Conservation (phyloP, 768 basidiomycete genomes). For the Porpolomopsis calyptriformis region DNA sequence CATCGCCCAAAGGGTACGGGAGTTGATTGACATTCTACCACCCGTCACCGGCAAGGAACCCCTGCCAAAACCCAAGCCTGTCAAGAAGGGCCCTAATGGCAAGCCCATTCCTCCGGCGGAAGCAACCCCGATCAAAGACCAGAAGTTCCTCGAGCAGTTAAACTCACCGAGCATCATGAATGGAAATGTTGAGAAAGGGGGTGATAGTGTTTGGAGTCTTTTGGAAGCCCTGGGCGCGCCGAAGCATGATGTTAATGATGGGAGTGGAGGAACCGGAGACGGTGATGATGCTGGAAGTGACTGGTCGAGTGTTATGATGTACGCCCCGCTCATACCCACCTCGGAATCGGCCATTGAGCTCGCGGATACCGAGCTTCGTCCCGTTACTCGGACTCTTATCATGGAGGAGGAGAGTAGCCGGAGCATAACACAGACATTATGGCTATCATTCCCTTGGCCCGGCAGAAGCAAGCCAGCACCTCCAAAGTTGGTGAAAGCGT, state of each 20-base stretch:
- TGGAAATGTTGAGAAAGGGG: conserved; percentile 27
- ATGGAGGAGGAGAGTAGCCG: conserved; percentile 6
- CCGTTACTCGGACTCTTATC: conserved; percentile 11
- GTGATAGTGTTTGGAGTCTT: conserved; percentile 48
- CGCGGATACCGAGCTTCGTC: conserved; percentile 50
- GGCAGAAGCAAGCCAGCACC: conserved; percentile 15
- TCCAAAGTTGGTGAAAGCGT: conserved; percentile 29
- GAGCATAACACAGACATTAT: conserved; percentile 10
- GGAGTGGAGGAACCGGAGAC: conserved; percentile 14
- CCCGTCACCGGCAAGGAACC: conserved; percentile 1
- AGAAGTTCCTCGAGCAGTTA: conserved; percentile 38
- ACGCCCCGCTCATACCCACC: conserved; percentile 55
- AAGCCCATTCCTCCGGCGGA: conserved; percentile 12
- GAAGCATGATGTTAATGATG: conserved; percentile 10
- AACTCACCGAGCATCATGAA: conserved; percentile 59
- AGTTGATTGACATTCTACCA: conserved; percentile 37
- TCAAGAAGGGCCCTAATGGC: conserved; percentile 22
- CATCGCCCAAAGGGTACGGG: conserved; percentile 43
- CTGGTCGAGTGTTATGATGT: conserved; percentile 54
- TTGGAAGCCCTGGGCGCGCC: conserved; percentile 36
- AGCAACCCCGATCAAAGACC: conserved; percentile 21
- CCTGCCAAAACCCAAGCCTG: conserved; percentile 1
- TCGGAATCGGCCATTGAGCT: conserved; percentile 56
- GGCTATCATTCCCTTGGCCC: conserved; percentile 4
- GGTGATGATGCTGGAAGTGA: conserved; percentile 36